phyloP scores from a whole-genome alignment of 768 basidiomycete species.

The Lentinus brumalis region DNA sequence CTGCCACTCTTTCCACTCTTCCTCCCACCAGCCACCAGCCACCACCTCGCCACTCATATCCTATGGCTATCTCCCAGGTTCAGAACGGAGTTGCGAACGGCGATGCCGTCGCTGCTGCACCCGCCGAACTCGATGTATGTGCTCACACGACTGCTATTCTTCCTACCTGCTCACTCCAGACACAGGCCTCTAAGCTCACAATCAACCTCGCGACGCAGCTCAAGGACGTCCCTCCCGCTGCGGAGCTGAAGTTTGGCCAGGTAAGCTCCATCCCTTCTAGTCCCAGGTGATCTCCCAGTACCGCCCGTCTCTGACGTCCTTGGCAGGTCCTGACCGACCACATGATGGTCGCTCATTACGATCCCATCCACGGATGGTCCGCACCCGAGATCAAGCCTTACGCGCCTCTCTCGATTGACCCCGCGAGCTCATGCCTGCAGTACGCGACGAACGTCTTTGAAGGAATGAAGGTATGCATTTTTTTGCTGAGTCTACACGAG shows the following conservation, averaged over 20 bases:
- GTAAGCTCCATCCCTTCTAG: constrained; percentile 34
- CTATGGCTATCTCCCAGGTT: constrained; percentile 12
- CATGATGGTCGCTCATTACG: constrained; percentile 71
- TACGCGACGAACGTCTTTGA: constrained; percentile 65
- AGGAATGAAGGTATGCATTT: constrained; percentile 66
- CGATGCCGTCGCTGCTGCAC: neutral
- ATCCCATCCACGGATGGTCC: constrained; percentile 67
- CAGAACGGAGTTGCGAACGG: neutral
- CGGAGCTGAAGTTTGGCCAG: constrained; percentile 58
- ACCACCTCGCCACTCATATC: neutral
- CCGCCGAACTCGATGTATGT: constrained; percentile 18
- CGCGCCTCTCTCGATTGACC: constrained; percentile 59
- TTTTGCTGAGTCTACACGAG: no score
- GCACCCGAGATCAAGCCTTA: constrained; percentile 75
- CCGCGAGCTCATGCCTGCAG: constrained; percentile 56
- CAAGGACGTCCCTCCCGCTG: constrained; percentile 52
- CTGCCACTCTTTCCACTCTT: neutral
- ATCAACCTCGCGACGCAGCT: constrained; percentile 47
- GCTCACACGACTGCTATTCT: neutral
- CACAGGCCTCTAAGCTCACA: constrained; percentile 57
- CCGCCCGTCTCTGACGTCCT: constrained; percentile 5
- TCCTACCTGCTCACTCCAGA: neutral
- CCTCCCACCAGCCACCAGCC: neutral
- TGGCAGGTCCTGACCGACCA: constrained; percentile 69
- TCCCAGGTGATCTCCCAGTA: neutral